Conservation (phyloP, 108 stramenopile species). For the Mediolabrus comicus region DNA sequence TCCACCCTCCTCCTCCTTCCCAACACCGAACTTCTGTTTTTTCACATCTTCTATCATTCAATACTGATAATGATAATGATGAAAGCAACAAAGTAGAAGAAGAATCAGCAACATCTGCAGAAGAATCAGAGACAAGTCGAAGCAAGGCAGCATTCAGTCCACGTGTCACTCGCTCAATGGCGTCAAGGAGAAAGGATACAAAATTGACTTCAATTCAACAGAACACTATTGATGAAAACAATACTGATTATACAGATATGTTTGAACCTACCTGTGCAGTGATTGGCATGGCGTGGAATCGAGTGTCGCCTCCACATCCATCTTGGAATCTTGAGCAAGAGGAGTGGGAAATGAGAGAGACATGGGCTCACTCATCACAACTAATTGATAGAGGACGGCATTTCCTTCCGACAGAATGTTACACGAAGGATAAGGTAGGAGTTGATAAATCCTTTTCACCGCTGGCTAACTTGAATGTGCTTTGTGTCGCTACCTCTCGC, state of each 20-base stretch:
- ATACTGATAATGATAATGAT: not conserved
- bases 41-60: not conserved
- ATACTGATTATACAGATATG: not conserved
- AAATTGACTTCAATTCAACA: not conserved
- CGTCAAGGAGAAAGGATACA: not conserved
- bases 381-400: constrained; percentile 21
- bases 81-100: not conserved
- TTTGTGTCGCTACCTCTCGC: constrained; percentile 56
- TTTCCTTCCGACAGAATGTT: constrained; percentile 24
- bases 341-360: constrained; percentile 31
- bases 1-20: not conserved
- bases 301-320: constrained; percentile 10
- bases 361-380: constrained; percentile 56
- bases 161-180: constrained; percentile 43
- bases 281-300: constrained; percentile 39
- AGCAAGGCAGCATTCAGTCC: constrained; percentile 15
- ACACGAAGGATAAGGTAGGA: not conserved
- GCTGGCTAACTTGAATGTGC: constrained; percentile 59
- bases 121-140: not conserved
- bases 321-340: constrained; percentile 9
- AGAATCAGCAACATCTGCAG: not conserved
- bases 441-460: constrained; percentile 28
- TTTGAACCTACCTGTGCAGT: constrained; percentile 6
- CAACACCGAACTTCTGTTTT: not conserved
- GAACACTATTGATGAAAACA: not conserved